These are phyloP conservation scores for Beauveria pseudobassiana DNA, from an alignment of 2,329 filamentous ascomycete species.

Conservation along the genomic window DNA sequence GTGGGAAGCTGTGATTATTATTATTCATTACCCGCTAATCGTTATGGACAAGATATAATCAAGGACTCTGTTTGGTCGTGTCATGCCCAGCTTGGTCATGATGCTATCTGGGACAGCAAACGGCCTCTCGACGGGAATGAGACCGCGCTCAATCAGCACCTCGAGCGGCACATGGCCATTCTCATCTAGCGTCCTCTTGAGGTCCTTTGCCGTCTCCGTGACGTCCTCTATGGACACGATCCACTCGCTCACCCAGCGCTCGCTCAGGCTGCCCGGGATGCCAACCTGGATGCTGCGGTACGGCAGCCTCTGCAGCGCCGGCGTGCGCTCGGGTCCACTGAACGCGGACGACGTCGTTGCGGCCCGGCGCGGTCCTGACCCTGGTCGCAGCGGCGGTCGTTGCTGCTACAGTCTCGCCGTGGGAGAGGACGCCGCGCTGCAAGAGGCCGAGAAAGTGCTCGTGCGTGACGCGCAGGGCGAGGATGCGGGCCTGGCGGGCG, in stretches of 20 bases:
- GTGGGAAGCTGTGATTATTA: too few relatives aligned
- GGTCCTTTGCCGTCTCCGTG: constrained; percentile 40
- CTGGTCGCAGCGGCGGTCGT: constrained; percentile 5
- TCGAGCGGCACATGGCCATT: constrained; percentile 24
- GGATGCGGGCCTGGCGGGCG: constrained; percentile 43
- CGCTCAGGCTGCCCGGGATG: constrained; percentile 39
- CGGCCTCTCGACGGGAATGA: constrained; percentile 38
- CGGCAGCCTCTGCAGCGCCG: constrained; percentile 34
- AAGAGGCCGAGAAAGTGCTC: constrained; percentile 42
- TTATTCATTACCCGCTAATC: too few relatives aligned
- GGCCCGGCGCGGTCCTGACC: constrained; percentile 13
- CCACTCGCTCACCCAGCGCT: constrained; percentile 41
- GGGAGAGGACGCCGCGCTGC: constrained; percentile 25
- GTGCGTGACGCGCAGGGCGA: constrained; percentile 49
- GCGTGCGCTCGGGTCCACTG: constrained; percentile 55
- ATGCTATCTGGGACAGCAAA: constrained; percentile 34
- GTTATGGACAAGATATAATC: background rate
- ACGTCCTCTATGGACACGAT: constrained; percentile 51
- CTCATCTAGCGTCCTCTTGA: constrained; percentile 40
- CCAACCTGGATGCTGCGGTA: constrained; percentile 56
- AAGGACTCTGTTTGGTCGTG: background rate
- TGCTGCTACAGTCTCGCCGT: background rate
- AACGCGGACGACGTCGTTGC: constrained; percentile 37
- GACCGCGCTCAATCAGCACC: constrained; percentile 28
- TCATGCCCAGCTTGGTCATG: constrained; percentile 25